Evolutionary conservation across 2,329 filamentous ascomycete genomes (phyloP).

Genomic region (Eutypa lata): DNA sequence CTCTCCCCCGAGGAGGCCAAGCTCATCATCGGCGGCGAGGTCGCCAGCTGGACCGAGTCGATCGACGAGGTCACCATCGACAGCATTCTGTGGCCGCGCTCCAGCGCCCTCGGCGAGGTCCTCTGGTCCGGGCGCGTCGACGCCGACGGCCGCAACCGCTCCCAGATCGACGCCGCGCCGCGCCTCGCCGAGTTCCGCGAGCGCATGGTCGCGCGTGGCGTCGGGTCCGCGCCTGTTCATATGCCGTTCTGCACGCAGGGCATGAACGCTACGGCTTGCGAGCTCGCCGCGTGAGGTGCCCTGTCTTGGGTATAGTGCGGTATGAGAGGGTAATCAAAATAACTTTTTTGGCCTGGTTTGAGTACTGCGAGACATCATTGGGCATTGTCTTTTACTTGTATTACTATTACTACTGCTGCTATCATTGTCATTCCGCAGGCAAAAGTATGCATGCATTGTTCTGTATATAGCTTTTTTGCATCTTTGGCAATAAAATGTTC

Average conservation of each 20-base stretch:
- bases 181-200: slow-evolving; percentile 74
- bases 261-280: slow-evolving; percentile 47
- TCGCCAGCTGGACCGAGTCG: slow-evolving; percentile 80
- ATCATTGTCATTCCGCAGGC: too few relatives aligned
- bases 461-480: too few relatives aligned
- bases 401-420: neutral
- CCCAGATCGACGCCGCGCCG: slow-evolving; percentile 66
- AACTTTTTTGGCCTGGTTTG: too few relatives aligned
- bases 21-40: slow-evolving; percentile 77
- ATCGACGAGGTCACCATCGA: slow-evolving; percentile 73
- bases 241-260: slow-evolving; percentile 71
- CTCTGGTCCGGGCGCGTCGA: slow-evolving; percentile 75
- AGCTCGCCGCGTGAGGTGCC: slow-evolving; percentile 13
- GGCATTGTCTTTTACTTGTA: neutral
- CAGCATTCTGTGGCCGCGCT: slow-evolving; percentile 73
- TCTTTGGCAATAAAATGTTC: too few relatives aligned
- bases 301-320: too few relatives aligned
- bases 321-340: too few relatives aligned
- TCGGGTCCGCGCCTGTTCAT: slow-evolving; percentile 62
- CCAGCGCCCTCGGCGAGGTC: slow-evolving; percentile 71
- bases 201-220: slow-evolving; percentile 65
- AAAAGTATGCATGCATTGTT: too few relatives aligned
- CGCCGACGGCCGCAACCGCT: slow-evolving; percentile 63
- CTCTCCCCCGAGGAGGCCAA: slow-evolving; percentile 60
- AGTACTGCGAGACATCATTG: too few relatives aligned